Evolutionary conservation across 345 rosid species (phyloP), one percentile per base, ranked within the genome.

Genomic region (Microthlaspi erraticum): DNA sequence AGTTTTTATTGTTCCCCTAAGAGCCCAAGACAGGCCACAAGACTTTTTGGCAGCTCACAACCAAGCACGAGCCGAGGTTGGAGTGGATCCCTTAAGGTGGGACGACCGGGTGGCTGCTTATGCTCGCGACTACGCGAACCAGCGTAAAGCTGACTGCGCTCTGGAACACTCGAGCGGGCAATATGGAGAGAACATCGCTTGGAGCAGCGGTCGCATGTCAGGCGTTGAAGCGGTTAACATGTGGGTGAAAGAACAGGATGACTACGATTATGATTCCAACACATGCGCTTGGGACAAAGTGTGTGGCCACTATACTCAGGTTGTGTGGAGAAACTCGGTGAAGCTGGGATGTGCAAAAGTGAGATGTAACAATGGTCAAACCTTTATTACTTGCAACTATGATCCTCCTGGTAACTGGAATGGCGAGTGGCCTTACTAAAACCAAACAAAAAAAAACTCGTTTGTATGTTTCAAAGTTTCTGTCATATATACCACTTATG

Each of bases 241-340:
- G 83, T 88, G 91, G 92, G 91, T 81, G 16, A 34, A 55, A 1
- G 95, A 87, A 75, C 60, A 75, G 77, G 44, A 5, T 7, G 0
- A 79, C 63, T 91, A 89, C 33, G 53, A 85, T 46, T 72, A 86
- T 60, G 1, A 13, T 20, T 56, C 89, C 1, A 91, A 85, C 45
- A 55, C 78, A 3, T 88, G 95, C 56, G 72, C 71, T 5, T 14
- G 66, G 5, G 66, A 66, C 6, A 16, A 76, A 49, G 60, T 50
- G 10, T 89, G 96, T 62, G 80, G 82, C 18, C 96, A 89, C 61
- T 89, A 89, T 54, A 89, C 92, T 12, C 96, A 89, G 58, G 81
- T 87, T 43, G 96, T 89, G 50, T 87, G 92, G 92, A 69, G 73
- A 18, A 45, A 83, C 39, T 72, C 92, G 1, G 74, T 45, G 50